Evolutionary conservation across 176 grass and related monocot species (phyloP), one percentile per base, ranked within the genome.

Genomic region (Coix lacrymajobi): DNA sequence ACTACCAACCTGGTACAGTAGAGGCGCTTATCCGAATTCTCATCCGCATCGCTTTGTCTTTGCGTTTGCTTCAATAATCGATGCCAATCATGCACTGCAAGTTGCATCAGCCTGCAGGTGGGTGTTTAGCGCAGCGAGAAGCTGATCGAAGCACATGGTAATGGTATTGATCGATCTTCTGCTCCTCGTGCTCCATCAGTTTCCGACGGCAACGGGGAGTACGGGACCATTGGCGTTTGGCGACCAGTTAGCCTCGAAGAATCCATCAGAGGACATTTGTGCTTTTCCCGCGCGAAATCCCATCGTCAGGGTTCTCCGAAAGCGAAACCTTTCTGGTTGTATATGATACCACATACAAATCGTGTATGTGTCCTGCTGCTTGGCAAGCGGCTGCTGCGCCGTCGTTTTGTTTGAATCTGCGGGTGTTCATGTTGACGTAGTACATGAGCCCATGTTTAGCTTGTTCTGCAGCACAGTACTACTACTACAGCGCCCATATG

Each of bases 11-110:
- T 30, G 25, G 7, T 3, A 0, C 6, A 0, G 24, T 49, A 6
- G 8, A 2, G 37, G 26, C 8, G 71, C 71, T 82, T 82, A 87
- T 82, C 85, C 71, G 45, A 22, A 71, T 13, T 3, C 3, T n/a
- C n/a, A 15, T 33, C 31, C 14, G 4, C 29, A 3, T n/a, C 32
- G 6, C 38, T 6, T 73, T 70, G 25, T 71, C 19, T 22, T 2
- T 56, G 20, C 2, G 12, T 71, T 34, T 31, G 45, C 29, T n/a
- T 20, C 3, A 32, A 22, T 12, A 9, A n/a, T n/a, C 8, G 20
- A 52, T 52, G 19, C 32, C 11, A 14, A 58, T 75, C 22, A 49
- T 10, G 15, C 8, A n/a, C n/a, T n/a, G n/a, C n/a, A n/a, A n/a
- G 0, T 17, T 7, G 16, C 46, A 7, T 54, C 71, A 75, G 29